phyloP scores from a whole-genome alignment of 208 protist species.

The Vickermania spadyakhi region DNA sequence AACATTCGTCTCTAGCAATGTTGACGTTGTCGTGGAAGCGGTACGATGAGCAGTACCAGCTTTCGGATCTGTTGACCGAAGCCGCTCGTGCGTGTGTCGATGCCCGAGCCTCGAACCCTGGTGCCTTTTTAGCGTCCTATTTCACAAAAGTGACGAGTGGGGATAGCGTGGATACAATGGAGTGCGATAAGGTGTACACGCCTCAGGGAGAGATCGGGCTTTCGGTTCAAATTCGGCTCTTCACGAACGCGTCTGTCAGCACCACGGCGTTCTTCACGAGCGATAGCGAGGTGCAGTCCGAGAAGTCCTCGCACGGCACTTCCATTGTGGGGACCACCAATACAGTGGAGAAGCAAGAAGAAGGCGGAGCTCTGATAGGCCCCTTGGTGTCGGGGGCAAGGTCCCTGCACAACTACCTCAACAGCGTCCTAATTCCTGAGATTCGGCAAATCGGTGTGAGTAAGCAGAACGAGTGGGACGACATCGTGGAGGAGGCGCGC shows the following conservation, averaged over 20 bases:
- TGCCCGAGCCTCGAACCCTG: constrained; percentile 29
- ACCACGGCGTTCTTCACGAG: not conserved
- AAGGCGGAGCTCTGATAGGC: not conserved
- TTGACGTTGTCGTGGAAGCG: constrained; percentile 51
- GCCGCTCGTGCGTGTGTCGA: constrained; percentile 70
- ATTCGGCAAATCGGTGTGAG: constrained; percentile 13
- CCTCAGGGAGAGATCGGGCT: constrained; percentile 12
- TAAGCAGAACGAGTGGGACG: constrained; percentile 26
- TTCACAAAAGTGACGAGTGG: constrained; percentile 37
- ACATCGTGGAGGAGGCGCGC: not conserved
- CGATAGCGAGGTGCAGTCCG: not conserved
- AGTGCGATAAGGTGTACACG: constrained; percentile 18
- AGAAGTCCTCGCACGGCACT: constrained; percentile 5
- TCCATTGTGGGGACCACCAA: not conserved
- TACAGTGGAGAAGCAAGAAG: not conserved
- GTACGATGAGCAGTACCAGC: constrained; percentile 62
- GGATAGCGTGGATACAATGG: constrained; percentile 21
- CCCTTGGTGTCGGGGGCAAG: not conserved
- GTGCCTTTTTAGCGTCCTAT: constrained; percentile 58
- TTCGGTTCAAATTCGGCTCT: constrained; percentile 11
- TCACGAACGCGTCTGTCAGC: constrained; percentile 10
- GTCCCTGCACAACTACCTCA: not conserved
- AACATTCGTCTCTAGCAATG: constrained; percentile 3
- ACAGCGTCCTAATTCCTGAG: constrained; percentile 6
- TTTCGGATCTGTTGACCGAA: constrained; percentile 61